phyloP scores from a whole-genome alignment of 2,329 filamentous ascomycete species.

The Fusarium albosuccineum region DNA sequence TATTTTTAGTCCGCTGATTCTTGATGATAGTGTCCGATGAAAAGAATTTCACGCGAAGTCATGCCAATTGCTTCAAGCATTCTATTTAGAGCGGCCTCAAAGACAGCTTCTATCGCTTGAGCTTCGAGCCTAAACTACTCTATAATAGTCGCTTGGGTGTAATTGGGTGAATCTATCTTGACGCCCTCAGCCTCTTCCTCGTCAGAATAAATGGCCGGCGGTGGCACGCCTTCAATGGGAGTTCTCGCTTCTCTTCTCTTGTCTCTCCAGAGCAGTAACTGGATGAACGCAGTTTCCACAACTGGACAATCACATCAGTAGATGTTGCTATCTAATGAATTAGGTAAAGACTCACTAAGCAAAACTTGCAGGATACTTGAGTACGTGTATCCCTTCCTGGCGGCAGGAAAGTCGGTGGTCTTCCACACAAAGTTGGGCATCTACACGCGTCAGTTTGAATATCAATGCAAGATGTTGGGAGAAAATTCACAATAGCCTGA shows the following conservation, averaged over 20 bases:
- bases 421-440: slow-evolving; percentile 37
- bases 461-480: neutral
- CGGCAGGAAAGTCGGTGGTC: slow-evolving; percentile 33
- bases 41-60: no score
- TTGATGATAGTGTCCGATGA: no score
- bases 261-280: slow-evolving; percentile 1
- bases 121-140: no score
- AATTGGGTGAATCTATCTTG: neutral
- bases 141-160: no score
- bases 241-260: neutral
- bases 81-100: no score
- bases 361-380: slow-evolving; percentile 26
- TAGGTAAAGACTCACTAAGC: slow-evolving; percentile 11
- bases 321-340: neutral
- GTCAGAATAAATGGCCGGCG: neutral
- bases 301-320: neutral
- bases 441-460: neutral
- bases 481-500: slow-evolving; percentile 31
- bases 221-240: neutral
- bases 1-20: no score
- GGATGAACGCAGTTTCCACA: neutral
- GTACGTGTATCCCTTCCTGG: slow-evolving; percentile 27
- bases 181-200: neutral
- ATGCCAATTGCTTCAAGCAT: no score
- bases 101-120: no score